Conservation (phyloP, 331 rosid species). For the Malus hybrid region DNA sequence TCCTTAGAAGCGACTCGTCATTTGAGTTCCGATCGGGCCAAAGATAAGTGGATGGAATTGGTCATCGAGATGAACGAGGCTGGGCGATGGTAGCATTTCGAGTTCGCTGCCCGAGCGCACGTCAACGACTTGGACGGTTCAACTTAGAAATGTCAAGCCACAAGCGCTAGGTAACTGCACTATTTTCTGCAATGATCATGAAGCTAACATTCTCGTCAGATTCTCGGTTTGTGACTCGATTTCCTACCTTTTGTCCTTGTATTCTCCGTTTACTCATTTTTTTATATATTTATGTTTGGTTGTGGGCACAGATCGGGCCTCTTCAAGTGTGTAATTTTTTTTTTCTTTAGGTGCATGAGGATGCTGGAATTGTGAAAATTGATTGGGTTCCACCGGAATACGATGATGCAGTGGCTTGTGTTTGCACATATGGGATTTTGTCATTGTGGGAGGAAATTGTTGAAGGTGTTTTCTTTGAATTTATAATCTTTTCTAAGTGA, state of each 20-base stretch:
- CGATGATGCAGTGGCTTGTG: conserved; percentile 86
- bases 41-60: conserved; percentile 68
- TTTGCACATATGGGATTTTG: conserved; percentile 51
- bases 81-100: conserved; percentile 3
- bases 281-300: too few relatives aligned
- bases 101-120: conserved; percentile 23
- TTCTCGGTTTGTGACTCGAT: conserved; percentile 43
- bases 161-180: conserved; percentile 79
- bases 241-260: not conserved
- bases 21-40: conserved; percentile 14
- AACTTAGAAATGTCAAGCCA: conserved; percentile 83
- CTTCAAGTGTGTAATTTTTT: not conserved
- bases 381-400: conserved; percentile 78
- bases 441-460: conserved; percentile 70
- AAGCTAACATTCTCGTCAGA: conserved; percentile 55
- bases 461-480: conserved; percentile 38
- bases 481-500: not conserved
- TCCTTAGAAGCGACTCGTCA: conserved; percentile 12
- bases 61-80: conserved; percentile 32
- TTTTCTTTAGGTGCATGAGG: conserved; percentile 38
- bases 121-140: conserved; percentile 43
- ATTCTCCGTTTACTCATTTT: too few relatives aligned
- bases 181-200: conserved; percentile 79
- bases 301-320: too few relatives aligned
- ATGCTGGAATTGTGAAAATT: conserved; percentile 49